Conservation (phyloP, 2,329 filamentous ascomycete genomes). For the Exophiala phaeomuriformis region DNA sequence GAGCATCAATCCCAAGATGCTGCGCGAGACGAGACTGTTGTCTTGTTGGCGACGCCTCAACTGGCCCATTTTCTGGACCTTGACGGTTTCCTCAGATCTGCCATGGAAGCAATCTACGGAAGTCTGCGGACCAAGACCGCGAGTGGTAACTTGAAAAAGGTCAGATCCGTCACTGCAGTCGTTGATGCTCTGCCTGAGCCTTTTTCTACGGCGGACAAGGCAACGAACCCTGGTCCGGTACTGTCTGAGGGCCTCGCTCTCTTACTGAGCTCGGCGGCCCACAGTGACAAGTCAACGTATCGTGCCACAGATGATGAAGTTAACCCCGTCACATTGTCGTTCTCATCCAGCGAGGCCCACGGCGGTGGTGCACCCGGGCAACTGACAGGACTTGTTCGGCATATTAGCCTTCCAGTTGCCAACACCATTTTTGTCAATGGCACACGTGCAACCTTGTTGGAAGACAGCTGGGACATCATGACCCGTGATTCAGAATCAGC, state of each 20-base stretch:
- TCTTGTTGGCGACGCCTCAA: conserved; percentile 16
- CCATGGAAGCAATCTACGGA: conserved; percentile 3
- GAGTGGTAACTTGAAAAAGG: not conserved
- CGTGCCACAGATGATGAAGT: not conserved
- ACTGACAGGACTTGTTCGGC: not conserved
- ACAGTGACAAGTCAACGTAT: not conserved
- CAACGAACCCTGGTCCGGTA: not conserved
- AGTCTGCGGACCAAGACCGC: not conserved
- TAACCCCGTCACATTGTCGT: conserved; percentile 1
- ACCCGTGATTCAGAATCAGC: not conserved
- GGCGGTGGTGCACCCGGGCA: not conserved
- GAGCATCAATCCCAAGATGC: not conserved
- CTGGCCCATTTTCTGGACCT: conserved; percentile 10
- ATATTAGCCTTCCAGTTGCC: conserved; percentile 17
- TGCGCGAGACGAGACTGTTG: conserved; percentile 1
- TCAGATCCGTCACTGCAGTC: conserved; percentile 17
- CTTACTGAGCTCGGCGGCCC: conserved; percentile 10
- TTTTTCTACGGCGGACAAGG: not conserved
- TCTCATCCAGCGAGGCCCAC: not conserved
- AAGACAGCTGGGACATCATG: conserved; percentile 14
- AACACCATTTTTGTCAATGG: conserved; percentile 27
- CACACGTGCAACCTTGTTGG: conserved; percentile 16
- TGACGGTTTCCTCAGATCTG: conserved; percentile 2
- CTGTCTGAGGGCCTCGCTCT: conserved; percentile 20
- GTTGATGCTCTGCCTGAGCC: conserved; percentile 22